Evolutionary conservation across 305 asterid species (phyloP).

Genomic region (Ilex paraguariensis): DNA sequence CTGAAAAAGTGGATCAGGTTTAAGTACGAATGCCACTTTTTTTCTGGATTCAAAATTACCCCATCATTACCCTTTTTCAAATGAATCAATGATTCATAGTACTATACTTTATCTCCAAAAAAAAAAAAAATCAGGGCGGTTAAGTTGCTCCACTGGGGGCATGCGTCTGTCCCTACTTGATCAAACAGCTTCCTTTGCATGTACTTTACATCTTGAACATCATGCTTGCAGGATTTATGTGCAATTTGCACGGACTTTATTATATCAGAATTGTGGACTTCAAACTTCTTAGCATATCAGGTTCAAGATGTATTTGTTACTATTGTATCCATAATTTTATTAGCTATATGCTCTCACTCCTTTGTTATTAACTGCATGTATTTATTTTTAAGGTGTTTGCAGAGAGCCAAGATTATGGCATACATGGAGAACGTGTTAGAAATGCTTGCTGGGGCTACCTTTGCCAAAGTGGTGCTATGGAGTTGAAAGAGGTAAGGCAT

Average conservation of each 20-base stretch:
- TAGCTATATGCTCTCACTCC: slow-evolving; percentile 6
- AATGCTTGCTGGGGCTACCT: slow-evolving; percentile 99
- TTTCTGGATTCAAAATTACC: no score
- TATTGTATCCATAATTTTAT: slow-evolving; percentile 5
- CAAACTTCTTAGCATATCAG: slow-evolving; percentile 96
- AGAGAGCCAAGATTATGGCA: slow-evolving; percentile 96
- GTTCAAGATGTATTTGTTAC: slow-evolving; percentile 28
- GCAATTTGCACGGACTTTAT: slow-evolving; percentile 94
- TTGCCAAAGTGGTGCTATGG: slow-evolving; percentile 94
- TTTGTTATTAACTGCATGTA: slow-evolving; percentile 11
- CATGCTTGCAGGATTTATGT: slow-evolving; percentile 77
- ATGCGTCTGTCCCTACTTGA: background rate
- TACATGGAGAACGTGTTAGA: slow-evolving; percentile 95
- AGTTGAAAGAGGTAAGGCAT: slow-evolving; percentile 80
- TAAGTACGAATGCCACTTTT: no score
- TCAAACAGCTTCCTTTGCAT: slow-evolving; percentile 2
- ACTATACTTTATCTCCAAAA: background rate
- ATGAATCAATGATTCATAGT: no score
- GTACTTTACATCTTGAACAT: slow-evolving; percentile 21
- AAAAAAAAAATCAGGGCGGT: no score
- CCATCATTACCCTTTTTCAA: no score
- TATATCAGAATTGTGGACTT: slow-evolving; percentile 83
- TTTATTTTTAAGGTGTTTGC: slow-evolving; percentile 70
- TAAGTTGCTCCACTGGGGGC: background rate
- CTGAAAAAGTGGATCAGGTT: no score